Conservation (phyloP, 148 eudicot genomes). For the Silene latifolia region DNA sequence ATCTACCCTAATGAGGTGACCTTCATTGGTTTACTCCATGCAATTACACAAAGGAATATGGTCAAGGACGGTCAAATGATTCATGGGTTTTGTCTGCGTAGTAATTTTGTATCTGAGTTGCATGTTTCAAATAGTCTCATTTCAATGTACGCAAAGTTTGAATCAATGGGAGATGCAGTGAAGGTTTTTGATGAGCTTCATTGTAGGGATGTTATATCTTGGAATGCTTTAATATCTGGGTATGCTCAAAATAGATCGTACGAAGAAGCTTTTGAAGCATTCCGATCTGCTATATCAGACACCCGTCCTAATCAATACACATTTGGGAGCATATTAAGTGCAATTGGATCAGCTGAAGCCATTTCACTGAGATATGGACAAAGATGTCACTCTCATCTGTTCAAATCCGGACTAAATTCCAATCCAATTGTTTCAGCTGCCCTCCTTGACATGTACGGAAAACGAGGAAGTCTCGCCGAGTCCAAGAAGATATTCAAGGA, state of each 20-base stretch:
- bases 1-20: conserved; percentile 84
- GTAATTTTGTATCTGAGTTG: conserved; percentile 50
- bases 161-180: conserved; percentile 45
- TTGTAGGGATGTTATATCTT: conserved; percentile 51
- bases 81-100: conserved; percentile 69
- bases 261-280: conserved; percentile 65
- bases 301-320: conserved; percentile 61
- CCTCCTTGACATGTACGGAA: conserved; percentile 92
- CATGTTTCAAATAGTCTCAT: conserved; percentile 73
- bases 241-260: conserved; percentile 53
- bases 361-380: conserved; percentile 72
- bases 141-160: conserved; percentile 85
- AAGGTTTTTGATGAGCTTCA: conserved; percentile 65
- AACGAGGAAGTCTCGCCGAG: conserved; percentile 72
- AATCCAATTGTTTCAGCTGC: conserved; percentile 59
- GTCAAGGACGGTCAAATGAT: conserved; percentile 61
- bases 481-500: conserved; percentile 55
- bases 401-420: conserved; percentile 56
- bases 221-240: conserved; percentile 87
- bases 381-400: conserved; percentile 55
- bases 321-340: conserved; percentile 74
- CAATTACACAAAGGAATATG: conserved; percentile 41
- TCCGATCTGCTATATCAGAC: conserved; percentile 42
- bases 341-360: conserved; percentile 74
- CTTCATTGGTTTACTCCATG: conserved; percentile 69